Base-by-base conservation (phyloP, 2,329 filamentous ascomycete genomes). In the Cercospora sp. region DNA sequence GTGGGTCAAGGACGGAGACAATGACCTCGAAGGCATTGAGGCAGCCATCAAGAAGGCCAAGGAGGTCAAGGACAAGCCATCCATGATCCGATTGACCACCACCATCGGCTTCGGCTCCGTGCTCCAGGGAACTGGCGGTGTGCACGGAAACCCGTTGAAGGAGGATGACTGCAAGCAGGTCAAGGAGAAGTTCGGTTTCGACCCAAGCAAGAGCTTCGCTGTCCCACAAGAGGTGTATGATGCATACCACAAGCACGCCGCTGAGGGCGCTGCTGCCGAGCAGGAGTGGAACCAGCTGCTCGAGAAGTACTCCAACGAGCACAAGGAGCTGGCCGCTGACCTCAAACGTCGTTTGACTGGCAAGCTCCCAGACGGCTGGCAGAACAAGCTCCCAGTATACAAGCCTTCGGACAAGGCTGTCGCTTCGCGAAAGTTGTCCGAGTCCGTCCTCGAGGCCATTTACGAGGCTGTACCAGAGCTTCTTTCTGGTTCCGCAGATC, bases 161-260 rank as follows among this genome's bases (percentile, higher is more conserved):
- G 87, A 89, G 73, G 94, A 97, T 77, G 95, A 99, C 81, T 91
- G 92, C 82, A 90, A 93, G 87, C 88, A 93, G 82, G 89, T 98
- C 81, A 99, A 99, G 91, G 78, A 88, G 82, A 93, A 92, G 85
- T 98, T 96, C 79, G 94, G 94, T 78, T 98, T 98, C 86, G 91
- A 98, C 87, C 93, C 95, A 68, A 90, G 94, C 76, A 87, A 98
- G 89, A 90, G 85, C 81, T 99, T 99, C 80, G 91, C 89, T 73
- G 94, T 99, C 69, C 92, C 95, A 79, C 92, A 97, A 85, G 87
- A 95, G 82, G 94, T 99, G 75, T 96, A 97, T 82, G 94, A 98
- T 79, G 79, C 89, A 76, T 97, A 97, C 85, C 82, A 89, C 87
- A 91, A 95, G 88, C 91, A 92, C 81, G 88, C 91, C 64, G 85